A percentile compares a stretch with the other conserved stretches of the same genome.
Evolutionary conservation across 2,329 filamentous ascomycete species (phyloP).

Genomic region (Grosmannia serpens): DNA sequence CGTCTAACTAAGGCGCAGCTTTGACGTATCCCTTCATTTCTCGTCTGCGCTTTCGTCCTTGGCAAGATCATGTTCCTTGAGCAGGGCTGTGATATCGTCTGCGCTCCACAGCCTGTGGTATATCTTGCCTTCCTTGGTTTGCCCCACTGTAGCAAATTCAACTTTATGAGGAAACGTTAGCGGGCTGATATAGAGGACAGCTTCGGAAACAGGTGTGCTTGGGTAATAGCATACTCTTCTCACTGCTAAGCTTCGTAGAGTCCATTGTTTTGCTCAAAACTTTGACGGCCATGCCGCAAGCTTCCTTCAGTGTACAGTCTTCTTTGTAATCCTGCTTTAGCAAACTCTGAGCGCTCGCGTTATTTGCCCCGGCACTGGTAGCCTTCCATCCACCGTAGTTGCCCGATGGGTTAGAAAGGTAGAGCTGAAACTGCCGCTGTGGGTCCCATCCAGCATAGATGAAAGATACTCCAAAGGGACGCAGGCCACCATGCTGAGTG

Average conservation of each 20-base stretch:
- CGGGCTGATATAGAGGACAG: background rate
- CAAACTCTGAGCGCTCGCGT: slow-evolving; percentile 90
- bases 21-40: slow-evolving; percentile 28
- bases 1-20: background rate
- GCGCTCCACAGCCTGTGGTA: slow-evolving; percentile 97
- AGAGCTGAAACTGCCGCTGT: slow-evolving; percentile 93
- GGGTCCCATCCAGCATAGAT: slow-evolving; percentile 98
- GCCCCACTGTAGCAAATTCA: slow-evolving; percentile 95
- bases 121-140: slow-evolving; percentile 89
- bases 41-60: slow-evolving; percentile 70
- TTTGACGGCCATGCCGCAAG: slow-evolving; percentile 95
- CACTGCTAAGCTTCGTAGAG: slow-evolving; percentile 94
- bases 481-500: slow-evolving; percentile 95
- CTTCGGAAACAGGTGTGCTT: background rate
- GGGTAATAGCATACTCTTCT: slow-evolving; percentile 70
- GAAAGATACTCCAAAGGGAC: slow-evolving; percentile 96
- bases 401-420: slow-evolving; percentile 96
- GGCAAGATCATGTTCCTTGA: slow-evolving; percentile 91
- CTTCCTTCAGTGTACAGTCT: slow-evolving; percentile 90
- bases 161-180: slow-evolving; percentile 39
- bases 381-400: slow-evolving; percentile 99
- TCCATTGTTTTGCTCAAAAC: slow-evolving; percentile 99
- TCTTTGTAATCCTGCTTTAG: slow-evolving; percentile 99
- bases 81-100: slow-evolving; percentile 85
- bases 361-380: slow-evolving; percentile 94